Evolutionary conservation across 768 basidiomycete genomes (phyloP), one percentile per base, ranked within the genome.

Genomic region (Favolaschia claudopus): DNA sequence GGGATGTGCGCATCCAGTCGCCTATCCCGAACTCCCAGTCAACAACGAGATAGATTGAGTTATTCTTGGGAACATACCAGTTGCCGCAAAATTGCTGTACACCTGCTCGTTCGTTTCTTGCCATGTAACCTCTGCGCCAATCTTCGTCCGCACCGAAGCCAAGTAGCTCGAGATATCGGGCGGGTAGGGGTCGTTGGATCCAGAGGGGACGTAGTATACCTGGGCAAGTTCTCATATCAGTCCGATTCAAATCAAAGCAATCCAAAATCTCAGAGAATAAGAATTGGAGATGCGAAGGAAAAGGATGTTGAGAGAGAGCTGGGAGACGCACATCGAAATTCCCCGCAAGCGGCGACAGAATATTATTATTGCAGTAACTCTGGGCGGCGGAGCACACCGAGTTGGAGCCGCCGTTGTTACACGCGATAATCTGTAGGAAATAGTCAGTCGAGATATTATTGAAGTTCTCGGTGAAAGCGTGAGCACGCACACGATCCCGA

Each of bases 361-460:
- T 80, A 40, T 81, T 69, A 63, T 75, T 77, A 69, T 88, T 87
- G 74, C 88, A 89, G 74, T 70, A 85, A 43, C 65, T 74, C 67
- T 88, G 86, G 5, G 88, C 87, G 3, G 63, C 60, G 0, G 86
- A 83, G 68, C 88, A 89, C 5, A 81, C 80, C 0, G 75, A 69
- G 58, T 84, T 76, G 17, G 74, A 74, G 20, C 81, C 82, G 1
- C 71, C 74, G 54, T 76, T 76, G 67, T 88, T 77, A 69, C 88
- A 88, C 1, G 74, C 67, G 2, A 71, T 74, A 62, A 88, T 88
- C 83, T 86, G 52, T n/a, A n/a, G n/a, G n/a, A n/a, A n/a, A n/a
- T n/a, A n/a, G n/a, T n/a, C 15, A 25, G 50, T 17, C 15, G 22
- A 22, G 19, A 14, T 6, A 22, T 12, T 19, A 27, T 9, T 45